Evolutionary conservation across 1,284 basidiomycete genomes (phyloP), one percentile per base, ranked within the genome.

Genomic region (Phylloporus gajari): DNA sequence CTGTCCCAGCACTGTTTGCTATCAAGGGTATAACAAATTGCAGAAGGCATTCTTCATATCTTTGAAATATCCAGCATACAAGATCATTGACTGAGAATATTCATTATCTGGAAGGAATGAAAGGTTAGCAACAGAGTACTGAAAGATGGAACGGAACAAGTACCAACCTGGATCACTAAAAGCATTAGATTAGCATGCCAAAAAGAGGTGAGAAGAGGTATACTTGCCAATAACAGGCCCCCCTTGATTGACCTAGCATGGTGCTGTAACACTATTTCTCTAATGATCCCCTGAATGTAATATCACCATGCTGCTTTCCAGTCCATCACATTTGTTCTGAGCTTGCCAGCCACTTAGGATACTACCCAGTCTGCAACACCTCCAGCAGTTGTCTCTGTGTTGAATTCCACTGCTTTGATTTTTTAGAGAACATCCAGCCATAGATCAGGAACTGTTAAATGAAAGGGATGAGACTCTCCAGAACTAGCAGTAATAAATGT

Each of bases 381-480:
- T 30, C 94, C 94, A 3, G 92, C 93, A 1, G 92, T 91, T 0
- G 93, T 94, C 81, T 96, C 94, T 0, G 93, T 88, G 76, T 95
- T 96, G 73, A 95, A 84, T n/a, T 94, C 95, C 0, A 93, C 91
- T 2, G 94, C 94, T 75, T 94, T 93, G 75, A 91, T 85, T 80
- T 94, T 96, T 76, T 96, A 90, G 62, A 96, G 88, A 68, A 95
- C 91, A 77, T 96, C 94, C 23, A 90, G 86, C 94, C 94, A 96
- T 69, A 96, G 81, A 7, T 89, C 89, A 1, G 93, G 93, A 1
- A 95, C 91, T 3, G 95, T 95, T 3, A 95, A 84, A 30, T 95
- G 89, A 84, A 93, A 96, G 0, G 94, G 91, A 77, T 96, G 94
- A 79, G 96, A 95, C 81, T 96, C 95, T 59, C 94, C 94, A 2